Percentiles rank a stretch among this genome's conserved stretches.
Conservation (phyloP, 345 rosid genomes). For the Eucalyptus tenuipes region DNA sequence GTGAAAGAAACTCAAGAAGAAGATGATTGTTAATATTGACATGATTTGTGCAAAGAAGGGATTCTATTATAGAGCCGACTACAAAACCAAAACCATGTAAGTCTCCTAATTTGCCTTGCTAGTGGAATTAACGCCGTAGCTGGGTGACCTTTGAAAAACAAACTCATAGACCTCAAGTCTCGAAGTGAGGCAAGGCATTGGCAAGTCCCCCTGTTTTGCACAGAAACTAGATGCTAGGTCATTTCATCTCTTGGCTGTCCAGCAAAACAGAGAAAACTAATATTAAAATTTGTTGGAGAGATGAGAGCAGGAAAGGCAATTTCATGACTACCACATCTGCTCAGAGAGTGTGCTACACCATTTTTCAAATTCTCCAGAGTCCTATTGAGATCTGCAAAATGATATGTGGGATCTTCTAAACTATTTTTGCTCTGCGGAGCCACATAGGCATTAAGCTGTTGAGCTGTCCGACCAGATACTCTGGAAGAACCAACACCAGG, state of each 20-base stretch:
- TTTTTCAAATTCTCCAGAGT: no score
- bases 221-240: no score
- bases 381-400: background rate
- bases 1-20: background rate
- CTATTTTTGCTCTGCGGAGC: background rate
- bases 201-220: no score
- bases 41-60: background rate
- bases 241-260: no score
- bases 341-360: no score
- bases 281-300: no score
- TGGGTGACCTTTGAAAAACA: slow-evolving; percentile 60
- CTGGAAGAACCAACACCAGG: slow-evolving; percentile 43
- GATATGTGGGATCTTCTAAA: no score
- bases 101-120: slow-evolving; percentile 81
- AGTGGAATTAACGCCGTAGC: slow-evolving; percentile 37
- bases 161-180: slow-evolving; percentile 70
- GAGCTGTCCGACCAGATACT: slow-evolving; percentile 9
- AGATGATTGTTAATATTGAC: background rate
- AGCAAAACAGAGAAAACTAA: no score
- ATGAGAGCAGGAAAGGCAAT: no score
- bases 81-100: slow-evolving; percentile 70
- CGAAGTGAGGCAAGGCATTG: slow-evolving; percentile 53
- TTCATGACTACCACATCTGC: no score
- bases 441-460: slow-evolving; percentile 17
- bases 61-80: background rate